Evolutionary conservation across 495 filamentous ascomycete species (phyloP), one percentile per base, ranked within the genome.

Genomic region (Parathielavia hyrcaniae): DNA sequence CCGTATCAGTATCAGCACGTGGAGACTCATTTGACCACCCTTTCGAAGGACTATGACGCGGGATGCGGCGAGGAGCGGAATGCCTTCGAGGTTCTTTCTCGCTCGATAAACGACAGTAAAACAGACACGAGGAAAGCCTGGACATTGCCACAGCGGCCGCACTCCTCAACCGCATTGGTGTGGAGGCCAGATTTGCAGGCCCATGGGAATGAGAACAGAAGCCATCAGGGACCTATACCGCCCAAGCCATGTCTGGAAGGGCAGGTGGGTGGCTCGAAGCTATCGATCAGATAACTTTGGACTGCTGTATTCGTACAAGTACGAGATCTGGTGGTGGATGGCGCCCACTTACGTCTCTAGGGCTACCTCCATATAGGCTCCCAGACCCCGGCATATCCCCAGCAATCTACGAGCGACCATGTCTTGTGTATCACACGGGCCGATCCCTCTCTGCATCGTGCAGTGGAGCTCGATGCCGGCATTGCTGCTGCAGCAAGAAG

Each of bases 401-500:
- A 51, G 51, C 36, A 50, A 19, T 55, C 45, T 46, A 35, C 5
- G 20, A 55, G 20, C 39, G 38, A 22, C 23, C 32, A 26, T 23
- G 48, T 38, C 35, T 50, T 23, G 36, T 54, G 34, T 44, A 53
- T 32, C 53, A 57, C 53, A 60, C 53, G 59, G 59, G 59, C 53
- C 53, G 59, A 52, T 57, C 59, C 59, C 47, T 44, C 44, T 43
- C 46, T 49, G 53, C 59, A 52, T 61, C 53, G 53, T 46, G 38
- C 40, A 40, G 59, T 53, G 53, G 59, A 56, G 38, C 53, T 57
- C 14, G 41, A 56, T 43, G 59, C 53, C 59, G 58, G 58, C 52
- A 60, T 11, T 60, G 12, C 40, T 49, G 22, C 45, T 49, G 34
- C 57, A 51, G 38, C 19, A 30, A 34, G 12, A 10, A 32, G 34